Evolutionary conservation across 768 basidiomycete genomes (phyloP).

Genomic region (Kwoniella shandongensis): DNA sequence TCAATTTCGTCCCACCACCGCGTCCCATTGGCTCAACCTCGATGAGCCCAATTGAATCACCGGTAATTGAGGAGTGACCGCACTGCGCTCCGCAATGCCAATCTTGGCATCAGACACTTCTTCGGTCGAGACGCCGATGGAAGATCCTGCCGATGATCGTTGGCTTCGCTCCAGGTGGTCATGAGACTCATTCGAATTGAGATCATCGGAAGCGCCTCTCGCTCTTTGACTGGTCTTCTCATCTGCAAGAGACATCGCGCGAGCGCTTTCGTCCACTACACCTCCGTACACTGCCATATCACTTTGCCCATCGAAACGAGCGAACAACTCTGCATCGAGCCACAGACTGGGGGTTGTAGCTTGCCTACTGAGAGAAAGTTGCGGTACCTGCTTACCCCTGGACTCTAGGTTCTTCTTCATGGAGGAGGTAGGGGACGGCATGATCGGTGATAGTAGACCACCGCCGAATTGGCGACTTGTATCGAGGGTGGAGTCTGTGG

Average conservation of each 20-base stretch:
- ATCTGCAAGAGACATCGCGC: too few relatives aligned
- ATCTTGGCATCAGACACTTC: background rate
- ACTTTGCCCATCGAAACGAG: constrained; percentile 5
- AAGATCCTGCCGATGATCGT: too few relatives aligned
- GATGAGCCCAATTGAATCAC: background rate
- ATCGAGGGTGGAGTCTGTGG: background rate
- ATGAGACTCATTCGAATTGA: too few relatives aligned
- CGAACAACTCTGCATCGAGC: constrained; percentile 25
- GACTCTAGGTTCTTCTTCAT: constrained; percentile 2
- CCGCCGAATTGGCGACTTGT: too few relatives aligned
- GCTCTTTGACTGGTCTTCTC: too few relatives aligned
- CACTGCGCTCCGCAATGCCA: background rate
- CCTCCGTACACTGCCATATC: too few relatives aligned
- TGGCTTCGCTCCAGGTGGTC: too few relatives aligned
- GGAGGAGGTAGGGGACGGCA: too few relatives aligned
- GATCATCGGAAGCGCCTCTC: too few relatives aligned
- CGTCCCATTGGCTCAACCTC: background rate
- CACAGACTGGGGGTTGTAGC: constrained; percentile 27
- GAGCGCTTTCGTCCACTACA: too few relatives aligned
- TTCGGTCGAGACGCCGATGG: background rate
- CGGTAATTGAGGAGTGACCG: constrained; percentile 6
- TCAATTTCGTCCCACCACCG: background rate
- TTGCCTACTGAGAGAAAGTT: constrained; percentile 12
- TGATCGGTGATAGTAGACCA: too few relatives aligned
- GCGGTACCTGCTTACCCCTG: constrained; percentile 12